These are phyloP conservation scores for Thecamonas trahens DNA, from an alignment of 78 protist species.

Conservation along the genomic window DNA sequence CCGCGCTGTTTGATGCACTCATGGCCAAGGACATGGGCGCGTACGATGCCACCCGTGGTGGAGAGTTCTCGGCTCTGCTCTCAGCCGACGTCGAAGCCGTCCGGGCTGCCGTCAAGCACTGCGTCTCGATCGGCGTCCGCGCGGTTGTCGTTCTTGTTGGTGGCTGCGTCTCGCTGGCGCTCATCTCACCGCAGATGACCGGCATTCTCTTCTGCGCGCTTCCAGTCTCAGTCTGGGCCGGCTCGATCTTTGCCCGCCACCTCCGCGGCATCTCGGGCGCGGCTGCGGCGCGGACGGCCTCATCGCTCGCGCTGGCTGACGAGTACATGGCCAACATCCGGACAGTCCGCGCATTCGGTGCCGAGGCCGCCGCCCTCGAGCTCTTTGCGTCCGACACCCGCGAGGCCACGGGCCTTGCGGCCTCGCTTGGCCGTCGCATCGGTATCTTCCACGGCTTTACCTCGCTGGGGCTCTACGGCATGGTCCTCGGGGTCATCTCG, in stretches of 20 bases:
- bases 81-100: conserved; percentile 4
- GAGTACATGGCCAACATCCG: too few relatives aligned
- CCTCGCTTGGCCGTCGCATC: too few relatives aligned
- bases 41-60: conserved; percentile 25
- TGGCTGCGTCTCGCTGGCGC: neutral
- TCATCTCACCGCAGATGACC: conserved; percentile 13
- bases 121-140: neutral
- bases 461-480: too few relatives aligned
- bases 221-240: conserved; percentile 8
- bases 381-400: too few relatives aligned
- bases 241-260: neutral
- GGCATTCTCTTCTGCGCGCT: conserved; percentile 4
- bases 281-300: neutral
- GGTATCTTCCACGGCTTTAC: too few relatives aligned
- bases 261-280: neutral
- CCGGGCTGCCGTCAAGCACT: conserved; percentile 2
- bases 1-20: neutral
- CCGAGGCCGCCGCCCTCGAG: too few relatives aligned
- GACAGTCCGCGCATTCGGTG: too few relatives aligned
- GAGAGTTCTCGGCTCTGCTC: conserved; percentile 29
- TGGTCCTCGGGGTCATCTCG: too few relatives aligned
- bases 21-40: conserved; percentile 19
- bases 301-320: conserved; percentile 13
- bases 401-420: too few relatives aligned
- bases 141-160: neutral